phyloP scores from a whole-genome alignment of 2,329 filamentous ascomycete genomes.

The Penicillium sp. region DNA sequence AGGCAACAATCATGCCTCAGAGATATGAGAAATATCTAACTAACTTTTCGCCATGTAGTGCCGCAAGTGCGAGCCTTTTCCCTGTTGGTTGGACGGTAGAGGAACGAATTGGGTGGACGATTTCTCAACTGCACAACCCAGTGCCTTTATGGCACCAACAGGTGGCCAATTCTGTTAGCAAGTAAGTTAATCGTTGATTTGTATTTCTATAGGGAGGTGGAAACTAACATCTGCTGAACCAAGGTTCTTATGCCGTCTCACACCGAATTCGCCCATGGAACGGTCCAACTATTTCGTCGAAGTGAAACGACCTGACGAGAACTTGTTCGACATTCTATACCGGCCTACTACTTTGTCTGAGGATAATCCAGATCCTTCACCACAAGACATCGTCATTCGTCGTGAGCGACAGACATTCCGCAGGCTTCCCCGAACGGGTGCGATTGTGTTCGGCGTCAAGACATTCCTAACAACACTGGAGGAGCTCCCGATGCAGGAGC shows the following conservation, averaged over 20 bases:
- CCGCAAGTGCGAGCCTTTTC: constrained; percentile 58
- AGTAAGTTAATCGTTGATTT: constrained; percentile 35
- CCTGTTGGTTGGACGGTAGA: constrained; percentile 58
- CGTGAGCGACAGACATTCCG: constrained; percentile 58
- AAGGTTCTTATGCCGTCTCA: constrained; percentile 54
- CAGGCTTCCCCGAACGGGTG: constrained; percentile 48
- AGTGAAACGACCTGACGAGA: constrained; percentile 43
- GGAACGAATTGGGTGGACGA: constrained; percentile 55
- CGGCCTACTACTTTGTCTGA: constrained; percentile 48
- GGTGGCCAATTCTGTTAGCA: constrained; percentile 48
- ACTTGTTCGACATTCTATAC: constrained; percentile 51
- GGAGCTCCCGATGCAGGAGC: constrained; percentile 47
- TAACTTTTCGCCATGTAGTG: constrained; percentile 33
- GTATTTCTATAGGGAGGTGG: background rate
- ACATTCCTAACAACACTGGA: constrained; percentile 51
- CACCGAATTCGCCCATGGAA: constrained; percentile 52
- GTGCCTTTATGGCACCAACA: constrained; percentile 58
- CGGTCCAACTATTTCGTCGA: constrained; percentile 58
- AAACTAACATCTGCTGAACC: constrained; percentile 12
- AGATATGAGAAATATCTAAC: background rate
- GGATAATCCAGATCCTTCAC: constrained; percentile 40
- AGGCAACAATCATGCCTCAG: background rate
- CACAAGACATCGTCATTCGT: constrained; percentile 52
- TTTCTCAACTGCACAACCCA: constrained; percentile 53
- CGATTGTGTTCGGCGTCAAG: constrained; percentile 57